A percentile compares a stretch with the other conserved stretches of the same genome.
These are phyloP conservation scores for Stephania japonica DNA, from an alignment of 164 flowering plant species.

Conservation along the genomic window DNA sequence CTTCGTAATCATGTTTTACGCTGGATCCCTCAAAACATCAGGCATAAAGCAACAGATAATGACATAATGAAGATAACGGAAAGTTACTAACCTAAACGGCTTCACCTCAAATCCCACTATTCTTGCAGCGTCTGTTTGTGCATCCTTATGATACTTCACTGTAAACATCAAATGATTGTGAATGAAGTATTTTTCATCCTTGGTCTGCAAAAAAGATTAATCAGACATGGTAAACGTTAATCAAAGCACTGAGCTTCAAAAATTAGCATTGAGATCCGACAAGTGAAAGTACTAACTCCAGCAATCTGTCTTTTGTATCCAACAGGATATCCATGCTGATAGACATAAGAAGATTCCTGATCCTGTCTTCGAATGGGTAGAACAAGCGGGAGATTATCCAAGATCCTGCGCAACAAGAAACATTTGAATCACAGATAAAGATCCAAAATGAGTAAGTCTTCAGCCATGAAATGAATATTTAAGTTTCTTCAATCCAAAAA, in stretches of 20 bases:
- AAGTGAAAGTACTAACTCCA: conserved; percentile 42
- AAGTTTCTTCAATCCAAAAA: not conserved
- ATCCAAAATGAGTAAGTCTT: not conserved
- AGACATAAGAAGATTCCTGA: conserved; percentile 43
- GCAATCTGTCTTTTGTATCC: conserved; percentile 67
- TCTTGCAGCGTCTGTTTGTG: conserved; percentile 49
- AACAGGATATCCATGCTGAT: conserved; percentile 74
- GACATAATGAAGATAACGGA: not conserved
- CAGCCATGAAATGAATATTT: not conserved
- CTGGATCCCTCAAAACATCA: conserved; percentile 33
- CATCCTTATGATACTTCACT: conserved; percentile 73
- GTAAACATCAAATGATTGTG: conserved; percentile 79
- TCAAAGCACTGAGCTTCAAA: not conserved
- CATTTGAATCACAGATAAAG: conserved; percentile 1
- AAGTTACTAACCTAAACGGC: conserved; percentile 64
- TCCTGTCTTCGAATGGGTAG: conserved; percentile 56
- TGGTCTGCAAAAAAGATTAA: conserved; percentile 41
- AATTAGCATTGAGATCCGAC: not conserved
- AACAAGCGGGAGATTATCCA: conserved; percentile 92
- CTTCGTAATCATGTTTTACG: conserved; percentile 81
- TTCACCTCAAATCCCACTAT: conserved; percentile 97
- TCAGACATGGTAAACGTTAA: not conserved
- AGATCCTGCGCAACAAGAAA: conserved; percentile 47
- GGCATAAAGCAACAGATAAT: not conserved
- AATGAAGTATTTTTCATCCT: conserved; percentile 76